phyloP scores from a whole-genome alignment of 1,139 yeast species.

The Kazachstania sp. region DNA sequence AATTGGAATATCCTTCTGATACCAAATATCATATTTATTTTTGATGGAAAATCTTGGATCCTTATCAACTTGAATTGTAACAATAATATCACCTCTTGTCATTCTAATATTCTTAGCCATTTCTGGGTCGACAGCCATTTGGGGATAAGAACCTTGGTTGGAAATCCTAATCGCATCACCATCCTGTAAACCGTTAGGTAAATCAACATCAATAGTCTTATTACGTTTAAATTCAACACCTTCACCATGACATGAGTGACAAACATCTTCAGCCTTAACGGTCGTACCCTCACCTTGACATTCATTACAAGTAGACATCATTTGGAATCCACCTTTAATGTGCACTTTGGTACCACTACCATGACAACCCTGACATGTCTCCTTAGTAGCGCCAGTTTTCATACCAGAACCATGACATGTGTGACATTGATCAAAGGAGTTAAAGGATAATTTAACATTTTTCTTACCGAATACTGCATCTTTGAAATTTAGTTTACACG shows the following conservation, averaged over 20 bases:
- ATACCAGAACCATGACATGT: conserved; percentile 83
- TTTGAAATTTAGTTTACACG: conserved; percentile 66
- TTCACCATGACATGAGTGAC: conserved; percentile 77
- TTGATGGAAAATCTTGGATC: conserved; percentile 64
- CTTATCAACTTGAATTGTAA: conserved; percentile 66
- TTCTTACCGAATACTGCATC: conserved; percentile 79
- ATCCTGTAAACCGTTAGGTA: conserved; percentile 84
- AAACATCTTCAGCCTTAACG: conserved; percentile 59
- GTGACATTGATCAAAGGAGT: conserved; percentile 67
- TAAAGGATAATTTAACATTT: conserved; percentile 56
- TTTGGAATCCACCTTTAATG: conserved; percentile 90
- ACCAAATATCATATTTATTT: conserved; percentile 44
- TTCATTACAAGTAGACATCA: conserved; percentile 84
- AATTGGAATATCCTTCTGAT: conserved; percentile 65
- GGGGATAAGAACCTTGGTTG: conserved; percentile 89
- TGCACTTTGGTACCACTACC: conserved; percentile 92
- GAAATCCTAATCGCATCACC: conserved; percentile 79
- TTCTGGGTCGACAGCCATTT: conserved; percentile 52
- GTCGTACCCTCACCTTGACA: conserved; percentile 88
- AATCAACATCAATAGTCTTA: conserved; percentile 65
- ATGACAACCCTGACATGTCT: conserved; percentile 79
- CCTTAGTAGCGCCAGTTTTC: conserved; percentile 64
- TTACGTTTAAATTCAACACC: conserved; percentile 62
- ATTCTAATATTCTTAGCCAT: conserved; percentile 38
- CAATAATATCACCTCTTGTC: conserved; percentile 77